A percentile compares a stretch with the other conserved stretches of the same genome.
These are phyloP conservation scores for Macrotyloma uniflorum DNA, from an alignment of 306 rosid genomes.

Conservation along the genomic window DNA sequence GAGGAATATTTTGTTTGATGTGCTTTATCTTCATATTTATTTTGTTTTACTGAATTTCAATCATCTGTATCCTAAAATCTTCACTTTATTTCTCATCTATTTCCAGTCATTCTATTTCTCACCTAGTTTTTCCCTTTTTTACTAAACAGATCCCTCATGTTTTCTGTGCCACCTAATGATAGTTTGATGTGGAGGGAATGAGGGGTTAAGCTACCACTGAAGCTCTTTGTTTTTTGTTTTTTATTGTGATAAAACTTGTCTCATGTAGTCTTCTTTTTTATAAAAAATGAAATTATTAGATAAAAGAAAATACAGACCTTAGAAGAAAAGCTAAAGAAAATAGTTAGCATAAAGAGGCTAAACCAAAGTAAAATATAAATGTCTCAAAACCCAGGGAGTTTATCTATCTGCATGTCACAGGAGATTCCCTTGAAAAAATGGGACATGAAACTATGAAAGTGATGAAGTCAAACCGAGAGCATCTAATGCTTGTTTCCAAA, in stretches of 20 bases:
- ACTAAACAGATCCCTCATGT: neutral
- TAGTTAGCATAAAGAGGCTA: slow-evolving; percentile 1
- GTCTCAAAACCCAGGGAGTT: neutral
- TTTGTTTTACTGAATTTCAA: slow-evolving; percentile 6
- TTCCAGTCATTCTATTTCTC: too few relatives aligned
- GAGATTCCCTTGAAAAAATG: slow-evolving; percentile 4
- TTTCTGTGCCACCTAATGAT: slow-evolving; percentile 30
- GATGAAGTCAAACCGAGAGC: neutral
- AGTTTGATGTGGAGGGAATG: neutral
- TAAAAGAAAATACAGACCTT: slow-evolving; percentile 3
- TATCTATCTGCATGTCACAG: slow-evolving; percentile 13
- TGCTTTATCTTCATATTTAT: slow-evolving; percentile 11
- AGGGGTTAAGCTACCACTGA: slow-evolving; percentile 4
- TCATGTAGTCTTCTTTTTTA: neutral
- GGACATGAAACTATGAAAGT: neutral
- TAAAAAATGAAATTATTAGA: neutral
- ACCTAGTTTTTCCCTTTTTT: neutral
- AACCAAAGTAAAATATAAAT: slow-evolving; percentile 18
- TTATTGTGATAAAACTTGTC: slow-evolving; percentile 24
- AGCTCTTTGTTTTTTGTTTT: slow-evolving; percentile 20
- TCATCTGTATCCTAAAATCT: slow-evolving; percentile 10
- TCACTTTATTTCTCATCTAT: neutral
- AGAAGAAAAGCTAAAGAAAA: slow-evolving; percentile 15
- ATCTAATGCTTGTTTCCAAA: slow-evolving; percentile 8
- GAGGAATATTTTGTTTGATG: slow-evolving; percentile 40